These are phyloP conservation scores for Apiospora phragmitis DNA, from an alignment of 2,329 filamentous ascomycete genomes.

Conservation along the genomic window DNA sequence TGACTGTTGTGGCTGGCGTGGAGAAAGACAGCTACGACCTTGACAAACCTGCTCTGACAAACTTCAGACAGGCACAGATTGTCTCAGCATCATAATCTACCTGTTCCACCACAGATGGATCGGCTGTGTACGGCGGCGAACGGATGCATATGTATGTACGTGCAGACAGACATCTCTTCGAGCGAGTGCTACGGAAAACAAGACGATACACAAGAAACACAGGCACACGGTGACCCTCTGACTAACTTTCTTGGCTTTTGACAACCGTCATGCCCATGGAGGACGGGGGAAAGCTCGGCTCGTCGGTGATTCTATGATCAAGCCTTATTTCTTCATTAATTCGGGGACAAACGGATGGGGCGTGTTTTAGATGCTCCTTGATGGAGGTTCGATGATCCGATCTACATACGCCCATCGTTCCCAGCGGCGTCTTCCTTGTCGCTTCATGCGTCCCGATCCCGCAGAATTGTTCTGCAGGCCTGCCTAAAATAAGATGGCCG, in stretches of 20 bases:
- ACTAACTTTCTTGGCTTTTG: background rate
- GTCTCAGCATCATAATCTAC: constrained; percentile 12
- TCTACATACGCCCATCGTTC: constrained; percentile 12
- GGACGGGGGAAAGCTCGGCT: background rate
- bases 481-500: constrained; percentile 22
- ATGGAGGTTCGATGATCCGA: constrained; percentile 11
- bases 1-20: constrained; percentile 7
- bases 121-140: constrained; percentile 11
- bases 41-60: constrained; percentile 11
- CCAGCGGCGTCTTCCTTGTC: background rate
- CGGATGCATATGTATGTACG: constrained; percentile 7
- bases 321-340: background rate
- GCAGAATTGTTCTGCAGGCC: constrained; percentile 19
- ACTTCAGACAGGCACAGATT: constrained; percentile 10
- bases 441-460: constrained; percentile 7
- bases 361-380: constrained; percentile 13
- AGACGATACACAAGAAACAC: background rate
- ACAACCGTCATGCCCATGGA: background rate
- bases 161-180: constrained; percentile 1
- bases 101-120: constrained; percentile 13
- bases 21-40: constrained; percentile 10
- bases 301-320: background rate
- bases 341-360: constrained; percentile 6
- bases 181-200: constrained; percentile 3
- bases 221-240: background rate